Conservation (phyloP, 106 monocot species). For the Acanthochlamys bracteata region DNA sequence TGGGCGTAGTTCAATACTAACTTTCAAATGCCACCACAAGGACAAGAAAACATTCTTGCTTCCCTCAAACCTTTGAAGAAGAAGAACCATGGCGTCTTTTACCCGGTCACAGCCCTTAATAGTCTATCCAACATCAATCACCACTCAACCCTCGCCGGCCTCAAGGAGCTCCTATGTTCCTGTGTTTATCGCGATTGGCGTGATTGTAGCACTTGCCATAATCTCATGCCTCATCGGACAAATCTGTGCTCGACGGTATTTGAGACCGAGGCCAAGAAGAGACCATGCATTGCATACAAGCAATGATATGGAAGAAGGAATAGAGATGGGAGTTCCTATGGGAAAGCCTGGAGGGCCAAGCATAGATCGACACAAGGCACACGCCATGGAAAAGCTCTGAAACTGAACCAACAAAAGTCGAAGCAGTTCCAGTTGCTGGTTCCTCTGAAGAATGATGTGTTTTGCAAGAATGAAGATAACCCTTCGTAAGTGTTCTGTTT, state of each 20-base stretch:
- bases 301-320: background rate
- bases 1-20: too few relatives aligned
- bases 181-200: background rate
- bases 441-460: too few relatives aligned
- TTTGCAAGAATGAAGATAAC: background rate
- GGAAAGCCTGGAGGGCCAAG: background rate
- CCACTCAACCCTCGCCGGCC: background rate
- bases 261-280: background rate
- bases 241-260: background rate
- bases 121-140: background rate
- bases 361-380: background rate
- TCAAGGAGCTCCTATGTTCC: background rate
- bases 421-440: too few relatives aligned
- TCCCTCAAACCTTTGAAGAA: too few relatives aligned
- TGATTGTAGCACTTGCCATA: background rate
- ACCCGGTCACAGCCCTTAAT: background rate
- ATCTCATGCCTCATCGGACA: background rate
- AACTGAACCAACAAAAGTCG: too few relatives aligned
- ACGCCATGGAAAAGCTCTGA: too few relatives aligned
- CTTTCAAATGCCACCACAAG: too few relatives aligned
- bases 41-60: too few relatives aligned
- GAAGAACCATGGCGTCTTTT: background rate
- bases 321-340: conserved; percentile 1
- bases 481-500: too few relatives aligned
- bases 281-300: background rate